These are phyloP conservation scores for Stropharia rugosoannulata DNA, from an alignment of 768 basidiomycete species.

Conservation along the genomic window DNA sequence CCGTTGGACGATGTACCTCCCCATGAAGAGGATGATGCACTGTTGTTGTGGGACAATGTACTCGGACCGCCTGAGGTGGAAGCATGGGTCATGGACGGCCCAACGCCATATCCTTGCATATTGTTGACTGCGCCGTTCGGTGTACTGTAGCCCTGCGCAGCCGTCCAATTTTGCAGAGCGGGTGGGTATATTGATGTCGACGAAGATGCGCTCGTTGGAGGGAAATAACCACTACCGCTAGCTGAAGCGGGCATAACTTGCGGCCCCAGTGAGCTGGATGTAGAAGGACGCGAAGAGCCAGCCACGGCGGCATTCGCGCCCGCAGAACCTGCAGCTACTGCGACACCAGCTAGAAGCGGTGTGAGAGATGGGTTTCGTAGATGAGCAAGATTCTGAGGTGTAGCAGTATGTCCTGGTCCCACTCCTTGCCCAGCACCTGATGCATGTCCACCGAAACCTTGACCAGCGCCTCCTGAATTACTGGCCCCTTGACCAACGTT, in stretches of 20 bases:
- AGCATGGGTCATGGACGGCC: conserved; percentile 9
- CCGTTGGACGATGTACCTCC: not conserved
- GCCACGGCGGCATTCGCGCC: conserved; percentile 9
- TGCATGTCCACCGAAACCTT: not conserved
- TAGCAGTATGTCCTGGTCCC: conserved; percentile 5
- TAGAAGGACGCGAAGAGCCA: conserved; percentile 44
- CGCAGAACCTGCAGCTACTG: conserved; percentile 14
- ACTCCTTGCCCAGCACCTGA: conserved; percentile 7
- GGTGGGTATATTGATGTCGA: conserved; percentile 15
- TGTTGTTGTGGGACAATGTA: conserved; percentile 9
- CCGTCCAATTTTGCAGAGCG: conserved; percentile 20
- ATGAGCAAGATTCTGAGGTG: conserved; percentile 11
- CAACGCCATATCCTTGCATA: conserved; percentile 11
- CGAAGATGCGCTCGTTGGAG: conserved; percentile 3
- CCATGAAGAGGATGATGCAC: conserved; percentile 8
- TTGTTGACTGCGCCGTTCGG: conserved; percentile 1
- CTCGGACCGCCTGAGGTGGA: not conserved
- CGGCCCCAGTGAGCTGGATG: conserved; percentile 40
- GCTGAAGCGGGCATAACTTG: conserved; percentile 6
- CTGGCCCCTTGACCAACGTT: not conserved
- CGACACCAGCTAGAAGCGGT: conserved; percentile 21
- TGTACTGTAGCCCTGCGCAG: conserved; percentile 9
- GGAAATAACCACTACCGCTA: conserved; percentile 12
- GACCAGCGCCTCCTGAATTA: not conserved
- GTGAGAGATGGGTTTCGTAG: conserved; percentile 23